Evolutionary conservation across 768 basidiomycete genomes (phyloP).

Genomic region (Mycena capillaripes): DNA sequence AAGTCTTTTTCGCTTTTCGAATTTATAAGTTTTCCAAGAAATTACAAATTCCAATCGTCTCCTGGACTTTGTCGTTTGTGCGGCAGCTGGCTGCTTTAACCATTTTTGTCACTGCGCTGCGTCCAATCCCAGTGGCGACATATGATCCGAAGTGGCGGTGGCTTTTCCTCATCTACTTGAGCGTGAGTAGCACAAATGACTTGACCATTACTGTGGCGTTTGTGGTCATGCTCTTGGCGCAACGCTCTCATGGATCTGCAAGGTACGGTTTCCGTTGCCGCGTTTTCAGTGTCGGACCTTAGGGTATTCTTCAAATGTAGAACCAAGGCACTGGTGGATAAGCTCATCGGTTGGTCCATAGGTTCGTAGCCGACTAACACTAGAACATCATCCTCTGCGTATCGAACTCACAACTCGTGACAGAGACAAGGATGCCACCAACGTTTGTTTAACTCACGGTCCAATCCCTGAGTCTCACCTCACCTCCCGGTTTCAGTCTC

Average conservation of each 20-base stretch:
- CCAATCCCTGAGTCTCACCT: too few species aligned
- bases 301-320: too few species aligned
- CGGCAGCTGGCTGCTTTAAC: background rate
- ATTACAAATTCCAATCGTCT: background rate
- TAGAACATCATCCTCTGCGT: too few species aligned
- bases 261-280: background rate
- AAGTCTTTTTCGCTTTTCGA: background rate
- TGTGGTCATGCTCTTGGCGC: background rate
- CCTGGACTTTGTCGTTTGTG: background rate
- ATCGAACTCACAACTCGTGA: too few species aligned
- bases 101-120: background rate
- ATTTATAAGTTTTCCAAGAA: background rate
- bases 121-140: background rate
- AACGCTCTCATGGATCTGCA: background rate
- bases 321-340: background rate
- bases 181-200: background rate
- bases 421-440: constrained; percentile 12
- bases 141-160: background rate
- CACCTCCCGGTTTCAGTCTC: too few species aligned
- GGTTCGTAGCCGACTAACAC: background rate
- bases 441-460: background rate
- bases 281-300: too few species aligned
- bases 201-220: background rate
- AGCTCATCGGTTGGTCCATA: constrained; percentile 6
- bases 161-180: background rate